A percentile compares a stretch with the other conserved stretches of the same genome.
phyloP scores from a whole-genome alignment of 306 rosid species.

The Inga laurina region DNA sequence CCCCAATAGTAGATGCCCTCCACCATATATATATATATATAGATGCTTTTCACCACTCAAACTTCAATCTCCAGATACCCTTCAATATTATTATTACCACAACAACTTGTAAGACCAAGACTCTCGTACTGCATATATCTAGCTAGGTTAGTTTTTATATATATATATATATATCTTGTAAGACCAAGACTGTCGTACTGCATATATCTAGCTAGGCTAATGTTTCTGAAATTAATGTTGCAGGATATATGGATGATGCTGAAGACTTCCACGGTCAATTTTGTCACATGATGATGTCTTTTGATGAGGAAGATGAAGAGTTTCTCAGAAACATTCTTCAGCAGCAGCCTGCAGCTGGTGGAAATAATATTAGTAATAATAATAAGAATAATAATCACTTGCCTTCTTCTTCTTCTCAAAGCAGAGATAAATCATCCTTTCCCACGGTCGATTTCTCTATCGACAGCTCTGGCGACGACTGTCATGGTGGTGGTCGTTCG shows the following conservation, averaged over 20 bases:
- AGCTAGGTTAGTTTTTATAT: too few relatives aligned
- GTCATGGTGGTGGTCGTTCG: background rate
- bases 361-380: background rate
- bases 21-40: too few relatives aligned
- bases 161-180: too few relatives aligned
- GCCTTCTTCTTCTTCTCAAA: conserved; percentile 6
- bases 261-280: background rate
- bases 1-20: too few relatives aligned
- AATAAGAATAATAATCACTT: background rate
- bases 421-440: background rate
- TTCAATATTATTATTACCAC: too few relatives aligned
- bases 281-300: background rate
- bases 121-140: too few relatives aligned
- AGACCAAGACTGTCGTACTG: too few relatives aligned
- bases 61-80: too few relatives aligned
- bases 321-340: conserved; percentile 34
- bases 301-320: conserved; percentile 21
- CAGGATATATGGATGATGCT: conserved; percentile 34
- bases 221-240: background rate
- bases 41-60: too few relatives aligned
- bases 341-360: background rate
- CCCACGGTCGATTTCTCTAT: background rate
- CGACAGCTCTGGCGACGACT: background rate
- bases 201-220: too few relatives aligned
- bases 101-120: too few relatives aligned